Evolutionary conservation across 225 moss, liverwort and hornwort species (phyloP), one percentile per base, ranked within the genome.

Genomic region (Ulota crispa): DNA sequence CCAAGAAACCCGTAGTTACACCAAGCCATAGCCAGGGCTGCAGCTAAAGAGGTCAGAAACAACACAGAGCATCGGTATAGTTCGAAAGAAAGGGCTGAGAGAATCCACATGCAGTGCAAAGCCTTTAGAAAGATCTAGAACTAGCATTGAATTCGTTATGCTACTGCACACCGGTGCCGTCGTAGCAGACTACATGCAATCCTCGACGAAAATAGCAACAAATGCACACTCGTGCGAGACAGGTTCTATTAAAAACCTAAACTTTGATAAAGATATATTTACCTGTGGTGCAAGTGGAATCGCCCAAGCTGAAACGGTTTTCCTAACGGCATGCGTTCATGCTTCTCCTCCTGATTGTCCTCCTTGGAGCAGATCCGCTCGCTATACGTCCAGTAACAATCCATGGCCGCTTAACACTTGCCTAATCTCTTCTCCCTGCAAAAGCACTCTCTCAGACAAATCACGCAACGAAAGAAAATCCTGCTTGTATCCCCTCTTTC

Each of bases 271-370:
- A 62, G 6, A 62, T 62, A 8, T 24, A 9, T 21, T 4, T 55
- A 78, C 87, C 87, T 87, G 84, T 87, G 87, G 32, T 72, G 14
- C 31, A 87, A 42, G 3, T 72, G 32, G 68, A 87, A 87, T 31
- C 14, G 32, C 7, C 84, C 87, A 54, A 87, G 65, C 54, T 87
- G 70, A 66, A 65, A 67, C 45, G 84, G 80, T 52, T 32, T 67
- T n/a, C 73, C 78, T 64, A 86, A 28, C 5, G 86, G 86, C 82
- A 79, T 75, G 55, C 67, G 66, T 23, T 69, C 86, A 45, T 81
- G 72, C 59, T 26, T 24, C 8, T 82, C 73, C 54, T 75, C 73
- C 9, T 20, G 47, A 1, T 28, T 55, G 41, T 42, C 21, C 74
- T 63, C 81, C 24, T 78, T 62, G 36, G 86, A 86, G 43, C 82